phyloP scores from a whole-genome alignment of 768 basidiomycete species.

The Cyclocybe cylindracea region DNA sequence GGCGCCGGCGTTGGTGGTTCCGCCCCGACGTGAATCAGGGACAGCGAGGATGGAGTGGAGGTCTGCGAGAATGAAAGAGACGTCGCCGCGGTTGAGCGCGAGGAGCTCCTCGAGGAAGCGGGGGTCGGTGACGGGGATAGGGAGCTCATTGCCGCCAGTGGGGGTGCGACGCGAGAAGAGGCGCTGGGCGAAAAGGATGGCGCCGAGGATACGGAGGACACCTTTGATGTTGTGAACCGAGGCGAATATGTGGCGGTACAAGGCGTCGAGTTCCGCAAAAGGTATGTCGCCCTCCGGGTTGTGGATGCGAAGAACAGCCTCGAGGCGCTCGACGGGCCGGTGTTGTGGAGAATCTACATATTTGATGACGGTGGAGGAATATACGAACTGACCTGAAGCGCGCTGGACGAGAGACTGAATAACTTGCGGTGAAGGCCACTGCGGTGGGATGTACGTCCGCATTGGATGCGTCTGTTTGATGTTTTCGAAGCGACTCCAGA shows the following conservation, averaged over 20 bases:
- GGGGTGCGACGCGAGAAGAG: slow-evolving; percentile 15
- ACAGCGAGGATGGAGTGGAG: slow-evolving; percentile 26
- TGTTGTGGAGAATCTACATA: slow-evolving; percentile 27
- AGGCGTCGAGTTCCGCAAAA: slow-evolving; percentile 24
- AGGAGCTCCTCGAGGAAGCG: slow-evolving; percentile 26
- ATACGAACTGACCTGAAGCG: slow-evolving; percentile 28
- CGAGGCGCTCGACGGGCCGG: slow-evolving; percentile 25
- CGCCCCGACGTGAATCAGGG: slow-evolving; percentile 13
- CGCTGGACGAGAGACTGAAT: slow-evolving; percentile 19
- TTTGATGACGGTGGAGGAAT: slow-evolving; percentile 26
- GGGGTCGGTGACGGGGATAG: slow-evolving; percentile 24
- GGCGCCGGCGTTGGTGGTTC: no score
- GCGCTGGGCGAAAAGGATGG: slow-evolving; percentile 19
- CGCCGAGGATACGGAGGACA: slow-evolving; percentile 25
- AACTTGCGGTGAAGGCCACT: slow-evolving; percentile 19
- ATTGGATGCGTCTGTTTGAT: slow-evolving; percentile 24
- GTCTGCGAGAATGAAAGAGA: slow-evolving; percentile 22
- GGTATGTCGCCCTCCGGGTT: slow-evolving; percentile 20
- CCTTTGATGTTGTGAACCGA: slow-evolving; percentile 23
- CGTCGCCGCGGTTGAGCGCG: slow-evolving; percentile 25
- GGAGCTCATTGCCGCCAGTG: slow-evolving; percentile 16
- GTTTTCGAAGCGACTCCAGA: slow-evolving; percentile 23
- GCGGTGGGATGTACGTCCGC: slow-evolving; percentile 20
- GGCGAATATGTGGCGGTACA: slow-evolving; percentile 23
- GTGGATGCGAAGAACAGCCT: slow-evolving; percentile 19